Evolutionary conservation across 1,284 basidiomycete genomes (phyloP).

Genomic region (Microbotryum scabiosae): DNA sequence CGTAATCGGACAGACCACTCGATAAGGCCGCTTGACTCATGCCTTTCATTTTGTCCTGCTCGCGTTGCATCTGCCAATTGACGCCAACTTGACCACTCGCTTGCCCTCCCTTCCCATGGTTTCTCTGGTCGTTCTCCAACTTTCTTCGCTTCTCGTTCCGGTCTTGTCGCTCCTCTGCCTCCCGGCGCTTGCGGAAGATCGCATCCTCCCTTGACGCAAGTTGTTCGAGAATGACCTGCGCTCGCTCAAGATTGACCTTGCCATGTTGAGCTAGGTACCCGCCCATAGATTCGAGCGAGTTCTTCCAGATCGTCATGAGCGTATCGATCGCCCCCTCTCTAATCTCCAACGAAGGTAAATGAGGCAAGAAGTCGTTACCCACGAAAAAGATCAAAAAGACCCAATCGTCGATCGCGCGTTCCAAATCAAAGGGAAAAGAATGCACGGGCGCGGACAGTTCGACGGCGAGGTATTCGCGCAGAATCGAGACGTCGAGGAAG

Average conservation of each 20-base stretch:
- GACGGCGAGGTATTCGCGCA: slow-evolving; percentile 95
- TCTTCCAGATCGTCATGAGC: slow-evolving; percentile 89
- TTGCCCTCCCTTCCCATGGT: background rate
- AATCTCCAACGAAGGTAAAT: slow-evolving; percentile 95
- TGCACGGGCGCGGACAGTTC: slow-evolving; percentile 75
- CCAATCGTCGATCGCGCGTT: slow-evolving; percentile 99
- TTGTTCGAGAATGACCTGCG: slow-evolving; percentile 90
- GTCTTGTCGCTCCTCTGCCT: slow-evolving; percentile 88
- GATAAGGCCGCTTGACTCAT: no score
- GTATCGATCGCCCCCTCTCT: slow-evolving; percentile 98
- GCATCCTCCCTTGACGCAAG: slow-evolving; percentile 87
- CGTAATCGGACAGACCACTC: slow-evolving; percentile 9
- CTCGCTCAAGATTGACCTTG: slow-evolving; percentile 71
- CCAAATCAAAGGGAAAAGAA: slow-evolving; percentile 85
- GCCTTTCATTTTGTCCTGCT: no score
- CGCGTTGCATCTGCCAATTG: no score
- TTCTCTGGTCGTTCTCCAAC: slow-evolving; percentile 55
- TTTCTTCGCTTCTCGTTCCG: slow-evolving; percentile 67
- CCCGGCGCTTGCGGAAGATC: slow-evolving; percentile 84
- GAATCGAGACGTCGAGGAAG: slow-evolving; percentile 89
- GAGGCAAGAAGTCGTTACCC: slow-evolving; percentile 98
- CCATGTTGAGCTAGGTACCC: slow-evolving; percentile 95
- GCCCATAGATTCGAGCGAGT: slow-evolving; percentile 85
- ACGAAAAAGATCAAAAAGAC: slow-evolving; percentile 99
- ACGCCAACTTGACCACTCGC: no score